Percentiles rank a stretch among this genome's conserved stretches.
These are phyloP conservation scores for Tubosaeta sp. DNA, from an alignment of 768 basidiomycete species.

Conservation along the genomic window DNA sequence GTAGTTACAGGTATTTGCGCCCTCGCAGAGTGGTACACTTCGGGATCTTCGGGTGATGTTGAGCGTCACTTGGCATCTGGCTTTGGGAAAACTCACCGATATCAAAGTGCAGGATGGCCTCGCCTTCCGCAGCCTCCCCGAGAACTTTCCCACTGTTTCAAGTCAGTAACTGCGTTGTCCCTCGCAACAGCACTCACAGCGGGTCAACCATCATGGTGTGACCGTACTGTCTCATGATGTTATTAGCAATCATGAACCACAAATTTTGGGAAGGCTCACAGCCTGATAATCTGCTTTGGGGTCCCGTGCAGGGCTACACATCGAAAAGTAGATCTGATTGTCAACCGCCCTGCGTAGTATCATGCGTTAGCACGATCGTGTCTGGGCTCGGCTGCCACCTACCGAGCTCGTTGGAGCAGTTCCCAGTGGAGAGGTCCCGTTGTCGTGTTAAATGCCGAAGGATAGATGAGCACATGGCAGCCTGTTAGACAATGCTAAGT, in stretches of 20 bases:
- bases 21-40: conserved; percentile 60
- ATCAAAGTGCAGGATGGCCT: conserved; percentile 73
- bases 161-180: conserved; percentile 4
- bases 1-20: conserved; percentile 86
- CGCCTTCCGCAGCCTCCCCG: conserved; percentile 67
- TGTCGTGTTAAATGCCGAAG: conserved; percentile 91
- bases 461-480: conserved; percentile 86
- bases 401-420: conserved; percentile 81
- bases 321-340: conserved; percentile 93
- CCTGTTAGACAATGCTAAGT: conserved; percentile 41
- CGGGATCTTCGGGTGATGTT: conserved; percentile 50
- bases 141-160: conserved; percentile 65
- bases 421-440: conserved; percentile 98
- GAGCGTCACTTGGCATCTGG: not conserved
- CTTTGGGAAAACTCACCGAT: conserved; percentile 57
- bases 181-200: conserved; percentile 48
- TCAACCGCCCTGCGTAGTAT: conserved; percentile 73
- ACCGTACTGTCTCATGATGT: conserved; percentile 59
- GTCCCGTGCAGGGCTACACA: conserved; percentile 94
- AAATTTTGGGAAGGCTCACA: conserved; percentile 38
- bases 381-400: not conserved
- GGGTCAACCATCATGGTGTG: conserved; percentile 92
- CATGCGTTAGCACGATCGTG: conserved; percentile 5
- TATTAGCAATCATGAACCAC: not conserved
- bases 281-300: conserved; percentile 82